Base-by-base conservation (phyloP, 495 filamentous ascomycete species). In the Daldinia decipiens region DNA sequence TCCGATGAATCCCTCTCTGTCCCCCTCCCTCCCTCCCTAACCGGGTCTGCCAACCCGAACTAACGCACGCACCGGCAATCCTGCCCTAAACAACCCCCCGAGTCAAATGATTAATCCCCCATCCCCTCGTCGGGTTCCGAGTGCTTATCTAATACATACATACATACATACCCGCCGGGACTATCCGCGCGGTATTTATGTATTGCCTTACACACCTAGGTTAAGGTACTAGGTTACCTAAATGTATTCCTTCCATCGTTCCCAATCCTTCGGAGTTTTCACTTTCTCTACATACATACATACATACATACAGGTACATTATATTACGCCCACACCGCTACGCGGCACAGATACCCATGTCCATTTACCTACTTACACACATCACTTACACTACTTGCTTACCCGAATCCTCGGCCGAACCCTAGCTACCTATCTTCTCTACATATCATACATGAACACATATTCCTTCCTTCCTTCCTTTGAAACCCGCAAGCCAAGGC, bases 91-190 rank as follows among this genome's bases (percentile, higher is more conserved):
- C 13, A 47, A 47, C 21, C 24, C 43, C 43, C 43, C 43, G 43
- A 36, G 34, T 47, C 9, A 6, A 11, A 0, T 47, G 11, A n/a
- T n/a, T n/a, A n/a, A 47, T 47, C 19, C 43, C 43, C 17, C 21
- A 2, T 24, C 21, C 21, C 26, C 17, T 24, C 1, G 43, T 47
- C 43, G 43, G 43, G 24, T 21, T 11, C 43, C 43, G 43, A 47
- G 19, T 47, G 43, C 43, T 47, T 47, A 47, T 47, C 43, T 47
- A 47, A 47, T 47, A 47, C 43, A 5, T 9, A 47, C 31, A 7
- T 2, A 8, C 43, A 47, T 47, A 47, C 43, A 5, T 9, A 47
- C 31, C 31, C 7, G 7, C 43, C 43, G n/a, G 43, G 43, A 21
- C 43, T 47, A 47, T 24, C 43, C n/a, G 19, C 43, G 6, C 9